Evolutionary conservation across 2,329 filamentous ascomycete genomes (phyloP).

Genomic region (Neopestalotiopsis clavispora): DNA sequence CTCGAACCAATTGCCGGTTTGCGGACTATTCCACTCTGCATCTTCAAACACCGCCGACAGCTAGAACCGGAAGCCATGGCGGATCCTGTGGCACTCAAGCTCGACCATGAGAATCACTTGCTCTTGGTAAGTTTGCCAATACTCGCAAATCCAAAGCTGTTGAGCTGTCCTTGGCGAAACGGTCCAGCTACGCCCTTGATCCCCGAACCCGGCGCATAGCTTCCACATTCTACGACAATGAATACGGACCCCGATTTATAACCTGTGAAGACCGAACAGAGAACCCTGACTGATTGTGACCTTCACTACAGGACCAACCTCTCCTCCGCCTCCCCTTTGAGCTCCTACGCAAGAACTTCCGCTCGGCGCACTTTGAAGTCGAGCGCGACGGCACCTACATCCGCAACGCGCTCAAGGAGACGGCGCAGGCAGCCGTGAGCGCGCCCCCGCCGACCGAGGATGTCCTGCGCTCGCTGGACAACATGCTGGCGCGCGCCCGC

Average conservation of each 20-base stretch:
- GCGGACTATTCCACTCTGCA: background rate
- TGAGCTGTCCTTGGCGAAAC: background rate
- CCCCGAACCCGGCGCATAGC: conserved; percentile 9
- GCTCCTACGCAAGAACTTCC: conserved; percentile 92
- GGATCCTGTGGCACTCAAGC: conserved; percentile 43
- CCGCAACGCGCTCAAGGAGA: conserved; percentile 64
- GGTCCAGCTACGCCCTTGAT: background rate
- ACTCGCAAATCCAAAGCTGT: background rate
- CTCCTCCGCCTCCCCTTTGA: conserved; percentile 92
- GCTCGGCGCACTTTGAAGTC: conserved; percentile 77
- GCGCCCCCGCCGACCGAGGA: conserved; percentile 68
- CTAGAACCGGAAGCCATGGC: background rate
- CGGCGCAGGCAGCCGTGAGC: conserved; percentile 69
- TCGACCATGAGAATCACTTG: conserved; percentile 77
- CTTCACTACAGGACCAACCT: conserved; percentile 77
- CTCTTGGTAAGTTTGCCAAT: conserved; percentile 62
- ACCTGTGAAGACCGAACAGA: too few species aligned
- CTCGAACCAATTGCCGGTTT: background rate
- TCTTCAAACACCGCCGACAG: background rate
- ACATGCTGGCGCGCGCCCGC: conserved; percentile 84
- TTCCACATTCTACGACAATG: background rate
- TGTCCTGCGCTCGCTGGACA: conserved; percentile 80
- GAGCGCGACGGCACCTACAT: conserved; percentile 72
- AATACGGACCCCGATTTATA: background rate
- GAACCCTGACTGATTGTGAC: too few species aligned